Conservation (phyloP, 108 stramenopile species). For the Skeletonema marinoi region DNA sequence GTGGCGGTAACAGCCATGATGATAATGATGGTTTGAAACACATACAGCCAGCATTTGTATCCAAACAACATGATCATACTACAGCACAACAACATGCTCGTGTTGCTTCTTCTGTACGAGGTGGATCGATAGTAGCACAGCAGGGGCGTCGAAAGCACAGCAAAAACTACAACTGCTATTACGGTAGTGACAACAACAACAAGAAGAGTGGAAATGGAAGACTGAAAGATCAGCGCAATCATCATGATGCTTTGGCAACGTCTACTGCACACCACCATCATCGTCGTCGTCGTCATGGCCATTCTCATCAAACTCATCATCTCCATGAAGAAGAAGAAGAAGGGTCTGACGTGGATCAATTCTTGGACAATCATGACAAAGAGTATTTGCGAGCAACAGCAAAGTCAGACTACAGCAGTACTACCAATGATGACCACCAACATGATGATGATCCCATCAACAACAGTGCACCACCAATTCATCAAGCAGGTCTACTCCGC, state of each 20-base stretch:
- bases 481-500: background rate
- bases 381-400: background rate
- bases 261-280: no score
- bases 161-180: background rate
- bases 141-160: no score
- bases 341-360: background rate
- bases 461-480: background rate
- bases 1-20: background rate
- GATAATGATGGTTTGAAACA: background rate
- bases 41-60: background rate
- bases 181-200: background rate
- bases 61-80: background rate
- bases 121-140: background rate
- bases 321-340: background rate
- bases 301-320: background rate
- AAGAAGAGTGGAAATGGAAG: background rate
- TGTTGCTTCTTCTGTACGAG: background rate
- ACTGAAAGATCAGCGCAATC: background rate
- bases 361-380: background rate
- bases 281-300: background rate
- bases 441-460: background rate
- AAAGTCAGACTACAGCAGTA: background rate
- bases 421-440: background rate
- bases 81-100: background rate
- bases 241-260: no score